A percentile compares a stretch with the other conserved stretches of the same genome.
Evolutionary conservation across 108 stramenopile species (phyloP).

Genomic region (Nitzschia sp.): DNA sequence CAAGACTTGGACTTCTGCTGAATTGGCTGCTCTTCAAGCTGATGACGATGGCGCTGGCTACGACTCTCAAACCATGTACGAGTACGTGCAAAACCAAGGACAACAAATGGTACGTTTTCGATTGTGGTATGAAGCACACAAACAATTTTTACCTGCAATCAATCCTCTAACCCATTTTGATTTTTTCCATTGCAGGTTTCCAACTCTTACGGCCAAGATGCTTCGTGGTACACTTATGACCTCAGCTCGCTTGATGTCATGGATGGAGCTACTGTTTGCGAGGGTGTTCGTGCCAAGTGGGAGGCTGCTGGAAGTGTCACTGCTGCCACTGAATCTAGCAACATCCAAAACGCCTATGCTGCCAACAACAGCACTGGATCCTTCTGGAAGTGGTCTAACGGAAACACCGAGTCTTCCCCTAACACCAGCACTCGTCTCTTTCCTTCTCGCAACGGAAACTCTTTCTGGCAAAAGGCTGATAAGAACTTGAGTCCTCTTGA

Average conservation of each 20-base stretch:
- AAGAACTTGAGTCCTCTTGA: constrained; percentile 14
- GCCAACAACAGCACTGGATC: not conserved
- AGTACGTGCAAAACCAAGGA: constrained; percentile 1
- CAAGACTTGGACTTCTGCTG: constrained; percentile 1
- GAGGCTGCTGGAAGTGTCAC: not conserved
- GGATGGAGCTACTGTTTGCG: constrained; percentile 12
- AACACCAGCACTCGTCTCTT: not conserved
- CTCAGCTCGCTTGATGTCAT: constrained; percentile 5
- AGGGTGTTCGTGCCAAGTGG: constrained; percentile 9
- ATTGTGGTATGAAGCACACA: not conserved
- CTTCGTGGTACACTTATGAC: constrained; percentile 16
- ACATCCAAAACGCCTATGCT: constrained; percentile 1
- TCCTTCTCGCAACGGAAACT: constrained; percentile 12
- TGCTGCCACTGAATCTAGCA: not conserved
- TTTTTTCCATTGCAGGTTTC: not conserved
- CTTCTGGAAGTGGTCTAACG: constrained; percentile 19
- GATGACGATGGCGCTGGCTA: not conserved
- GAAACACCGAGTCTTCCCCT: not conserved
- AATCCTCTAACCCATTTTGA: not conserved
- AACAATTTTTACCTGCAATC: not conserved
- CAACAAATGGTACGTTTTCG: constrained; percentile 4
- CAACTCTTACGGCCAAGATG: constrained; percentile 10
- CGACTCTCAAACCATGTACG: not conserved
- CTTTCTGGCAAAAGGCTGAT: constrained; percentile 1
- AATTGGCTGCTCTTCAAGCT: not conserved